Evolutionary conservation across 2,329 filamentous ascomycete species (phyloP).

Genomic region (Furcasterigmium furcatum): DNA sequence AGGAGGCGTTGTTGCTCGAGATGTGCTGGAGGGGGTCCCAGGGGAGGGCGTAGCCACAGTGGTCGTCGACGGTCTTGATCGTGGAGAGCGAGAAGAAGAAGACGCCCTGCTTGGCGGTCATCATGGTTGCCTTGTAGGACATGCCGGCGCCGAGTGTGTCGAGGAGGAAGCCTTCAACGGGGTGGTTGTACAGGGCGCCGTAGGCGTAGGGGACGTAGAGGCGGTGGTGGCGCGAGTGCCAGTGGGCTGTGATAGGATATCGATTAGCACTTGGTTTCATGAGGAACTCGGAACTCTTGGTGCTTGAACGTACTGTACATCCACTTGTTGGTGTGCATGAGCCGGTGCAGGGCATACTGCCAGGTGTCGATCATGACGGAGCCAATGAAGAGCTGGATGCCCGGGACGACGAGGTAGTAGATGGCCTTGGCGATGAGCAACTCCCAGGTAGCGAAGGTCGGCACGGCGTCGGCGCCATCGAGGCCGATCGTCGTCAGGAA

Average conservation of each 20-base stretch:
- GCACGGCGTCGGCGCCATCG: slow-evolving; percentile 50
- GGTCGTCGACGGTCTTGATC: slow-evolving; percentile 96
- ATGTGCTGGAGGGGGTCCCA: slow-evolving; percentile 92
- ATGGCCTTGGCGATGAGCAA: slow-evolving; percentile 68
- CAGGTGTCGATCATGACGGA: slow-evolving; percentile 85
- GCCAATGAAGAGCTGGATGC: slow-evolving; percentile 71
- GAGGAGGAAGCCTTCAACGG: slow-evolving; percentile 87
- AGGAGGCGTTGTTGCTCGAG: slow-evolving; percentile 91
- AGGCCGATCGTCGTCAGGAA: slow-evolving; percentile 59
- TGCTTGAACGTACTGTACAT: slow-evolving; percentile 73
- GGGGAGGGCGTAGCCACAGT: slow-evolving; percentile 93
- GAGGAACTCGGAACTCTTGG: background rate
- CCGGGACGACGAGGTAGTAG: slow-evolving; percentile 77
- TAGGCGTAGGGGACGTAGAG: slow-evolving; percentile 98
- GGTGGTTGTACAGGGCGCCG: slow-evolving; percentile 95
- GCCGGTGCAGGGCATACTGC: slow-evolving; percentile 96
- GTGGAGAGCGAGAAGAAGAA: slow-evolving; percentile 86
- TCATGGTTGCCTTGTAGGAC: slow-evolving; percentile 74
- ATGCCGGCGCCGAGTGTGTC: slow-evolving; percentile 87
- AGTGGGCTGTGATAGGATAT: slow-evolving; percentile 56
- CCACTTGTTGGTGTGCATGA: slow-evolving; percentile 98
- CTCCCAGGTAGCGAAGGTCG: slow-evolving; percentile 84
- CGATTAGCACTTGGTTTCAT: slow-evolving; percentile 16
- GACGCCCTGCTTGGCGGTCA: slow-evolving; percentile 85
- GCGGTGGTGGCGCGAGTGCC: slow-evolving; percentile 93